These are phyloP conservation scores for Aspergillus thermomutatus DNA, from an alignment of 2,329 filamentous ascomycete species.

Conservation along the genomic window DNA sequence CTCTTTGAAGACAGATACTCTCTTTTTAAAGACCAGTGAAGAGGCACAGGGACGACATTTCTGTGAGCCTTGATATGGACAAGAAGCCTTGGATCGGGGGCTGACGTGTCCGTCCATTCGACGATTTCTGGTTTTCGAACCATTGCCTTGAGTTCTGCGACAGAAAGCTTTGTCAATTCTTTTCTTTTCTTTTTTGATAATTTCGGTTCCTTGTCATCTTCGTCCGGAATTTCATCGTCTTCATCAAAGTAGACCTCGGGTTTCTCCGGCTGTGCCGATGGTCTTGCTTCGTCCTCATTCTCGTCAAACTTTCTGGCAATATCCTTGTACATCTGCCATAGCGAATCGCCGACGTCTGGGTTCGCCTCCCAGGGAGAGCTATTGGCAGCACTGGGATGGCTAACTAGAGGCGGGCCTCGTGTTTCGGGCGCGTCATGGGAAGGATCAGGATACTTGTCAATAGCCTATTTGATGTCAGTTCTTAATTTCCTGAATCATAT, in stretches of 20 bases:
- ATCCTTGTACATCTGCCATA: conserved; percentile 78
- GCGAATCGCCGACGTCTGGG: conserved; percentile 66
- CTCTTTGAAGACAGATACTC: conserved; percentile 97
- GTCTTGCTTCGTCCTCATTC: conserved; percentile 59
- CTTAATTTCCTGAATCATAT: neutral
- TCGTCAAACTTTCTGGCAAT: conserved; percentile 78
- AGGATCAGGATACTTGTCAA: conserved; percentile 7
- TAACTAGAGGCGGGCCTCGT: conserved; percentile 7
- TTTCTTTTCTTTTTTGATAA: conserved; percentile 95
- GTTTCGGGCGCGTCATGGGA: conserved; percentile 5
- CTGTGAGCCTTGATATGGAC: conserved; percentile 93
- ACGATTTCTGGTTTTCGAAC: conserved; percentile 90
- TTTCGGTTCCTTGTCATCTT: conserved; percentile 63
- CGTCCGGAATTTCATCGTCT: conserved; percentile 80
- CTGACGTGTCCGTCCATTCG: conserved; percentile 95
- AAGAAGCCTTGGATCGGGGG: conserved; percentile 80
- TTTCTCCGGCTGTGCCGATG: conserved; percentile 68
- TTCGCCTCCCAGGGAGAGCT: conserved; percentile 37
- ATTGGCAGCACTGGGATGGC: conserved; percentile 43
- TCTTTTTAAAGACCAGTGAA: conserved; percentile 92
- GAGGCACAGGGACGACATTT: conserved; percentile 91
- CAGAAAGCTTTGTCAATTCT: conserved; percentile 83
- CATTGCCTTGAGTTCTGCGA: conserved; percentile 90
- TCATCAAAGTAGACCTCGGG: conserved; percentile 81
- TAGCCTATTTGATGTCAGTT: conserved; percentile 30